Percentiles rank a stretch among this genome's conserved stretches.
These are phyloP conservation scores for Colletotrichum filicis DNA, from an alignment of 2,329 filamentous ascomycete species.

Conservation along the genomic window DNA sequence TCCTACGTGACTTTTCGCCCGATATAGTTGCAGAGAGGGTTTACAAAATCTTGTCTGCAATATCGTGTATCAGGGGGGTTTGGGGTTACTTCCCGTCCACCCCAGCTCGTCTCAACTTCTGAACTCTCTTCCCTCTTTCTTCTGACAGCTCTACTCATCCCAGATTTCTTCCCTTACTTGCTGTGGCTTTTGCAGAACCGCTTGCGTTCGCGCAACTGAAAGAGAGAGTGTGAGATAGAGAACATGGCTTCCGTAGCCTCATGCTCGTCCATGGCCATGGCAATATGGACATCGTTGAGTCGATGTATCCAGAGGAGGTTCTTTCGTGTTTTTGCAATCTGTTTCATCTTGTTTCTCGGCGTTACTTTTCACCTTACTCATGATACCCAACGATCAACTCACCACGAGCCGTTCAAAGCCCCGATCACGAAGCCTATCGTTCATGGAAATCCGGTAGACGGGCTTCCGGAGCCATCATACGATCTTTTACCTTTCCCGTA, in stretches of 20 bases:
- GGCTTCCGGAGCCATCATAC: conserved; percentile 29
- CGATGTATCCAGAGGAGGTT: conserved; percentile 20
- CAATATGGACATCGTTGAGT: conserved; percentile 14
- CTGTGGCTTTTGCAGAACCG: neutral
- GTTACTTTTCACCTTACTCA: conserved; percentile 17
- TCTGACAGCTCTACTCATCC: conserved; percentile 7
- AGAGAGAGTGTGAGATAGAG: neutral
- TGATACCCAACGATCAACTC: neutral
- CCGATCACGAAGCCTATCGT: conserved; percentile 27
- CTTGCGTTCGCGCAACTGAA: neutral
- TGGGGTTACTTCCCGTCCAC: conserved; percentile 1
- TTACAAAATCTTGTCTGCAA: neutral
- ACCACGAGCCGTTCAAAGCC: conserved; percentile 29
- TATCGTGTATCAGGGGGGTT: conserved; percentile 10
- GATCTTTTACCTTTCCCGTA: conserved; percentile 39
- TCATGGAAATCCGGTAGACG: conserved; percentile 27
- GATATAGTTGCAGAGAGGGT: neutral
- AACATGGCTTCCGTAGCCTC: conserved; percentile 17
- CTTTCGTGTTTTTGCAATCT: conserved; percentile 16
- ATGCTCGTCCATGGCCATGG: neutral
- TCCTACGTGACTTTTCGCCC: neutral
- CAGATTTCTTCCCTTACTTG: neutral
- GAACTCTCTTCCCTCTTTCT: conserved; percentile 17
- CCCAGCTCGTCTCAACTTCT: conserved; percentile 28
- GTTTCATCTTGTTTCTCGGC: conserved; percentile 13